phyloP scores from a whole-genome alignment of 495 filamentous ascomycete genomes.

The Annulohypoxylon maeteangense region DNA sequence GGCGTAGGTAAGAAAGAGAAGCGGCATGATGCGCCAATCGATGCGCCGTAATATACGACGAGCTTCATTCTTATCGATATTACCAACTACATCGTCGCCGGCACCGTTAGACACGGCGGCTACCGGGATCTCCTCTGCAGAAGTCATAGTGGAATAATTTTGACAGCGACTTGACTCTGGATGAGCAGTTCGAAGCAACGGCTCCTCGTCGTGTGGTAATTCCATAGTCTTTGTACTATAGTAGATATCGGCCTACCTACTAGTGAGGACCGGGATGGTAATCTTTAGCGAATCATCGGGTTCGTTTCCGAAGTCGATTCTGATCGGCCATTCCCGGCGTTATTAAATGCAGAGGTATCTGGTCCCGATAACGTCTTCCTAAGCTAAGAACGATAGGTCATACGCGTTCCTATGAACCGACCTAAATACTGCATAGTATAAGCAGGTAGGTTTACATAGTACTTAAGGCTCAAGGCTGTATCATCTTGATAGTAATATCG shows the following conservation, averaged over 20 bases:
- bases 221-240: conserved; percentile 27
- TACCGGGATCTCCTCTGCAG: background rate
- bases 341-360: background rate
- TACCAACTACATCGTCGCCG: background rate
- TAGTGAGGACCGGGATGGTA: conserved; percentile 9
- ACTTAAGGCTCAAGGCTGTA: background rate
- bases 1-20: conserved; percentile 46
- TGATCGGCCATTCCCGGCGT: conserved; percentile 27
- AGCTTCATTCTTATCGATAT: conserved; percentile 32
- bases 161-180: conserved; percentile 16
- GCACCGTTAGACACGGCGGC: background rate
- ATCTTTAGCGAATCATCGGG: conserved; percentile 35
- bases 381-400: background rate
- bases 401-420: background rate
- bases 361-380: background rate
- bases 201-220: conserved; percentile 20
- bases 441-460: too few species aligned
- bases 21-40: conserved; percentile 46
- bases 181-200: conserved; percentile 24
- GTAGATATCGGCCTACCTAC: conserved; percentile 9
- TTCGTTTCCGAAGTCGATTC: conserved; percentile 5
- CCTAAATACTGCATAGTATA: too few species aligned
- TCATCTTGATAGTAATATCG: background rate
- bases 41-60: conserved; percentile 46
- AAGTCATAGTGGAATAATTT: conserved; percentile 11